Evolutionary conservation across 495 filamentous ascomycete species (phyloP).

Genomic region (Annulohypoxylon moriforme): DNA sequence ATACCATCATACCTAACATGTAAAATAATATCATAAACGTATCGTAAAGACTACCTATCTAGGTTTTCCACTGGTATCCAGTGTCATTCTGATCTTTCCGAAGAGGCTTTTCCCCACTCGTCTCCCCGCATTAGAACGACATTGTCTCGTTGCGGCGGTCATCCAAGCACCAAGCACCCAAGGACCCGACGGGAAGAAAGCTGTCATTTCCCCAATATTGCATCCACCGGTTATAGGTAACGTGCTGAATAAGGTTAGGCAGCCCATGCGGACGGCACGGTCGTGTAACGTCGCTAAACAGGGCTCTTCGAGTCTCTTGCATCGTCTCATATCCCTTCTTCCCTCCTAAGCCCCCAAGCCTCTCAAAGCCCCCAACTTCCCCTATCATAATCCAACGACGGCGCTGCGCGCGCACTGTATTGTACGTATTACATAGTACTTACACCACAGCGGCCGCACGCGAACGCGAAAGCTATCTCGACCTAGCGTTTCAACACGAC

Average conservation of each 20-base stretch:
- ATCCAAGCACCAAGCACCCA: neutral
- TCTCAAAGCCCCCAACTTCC: neutral
- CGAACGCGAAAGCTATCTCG: constrained; percentile 12
- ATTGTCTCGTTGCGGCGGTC: constrained; percentile 28
- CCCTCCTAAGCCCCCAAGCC: neutral
- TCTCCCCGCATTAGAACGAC: constrained; percentile 34
- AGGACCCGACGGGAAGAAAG: constrained; percentile 22
- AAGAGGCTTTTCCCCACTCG: constrained; percentile 27
- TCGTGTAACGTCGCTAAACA: constrained; percentile 40
- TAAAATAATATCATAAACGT: neutral
- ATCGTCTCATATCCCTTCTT: neutral
- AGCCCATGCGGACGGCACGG: constrained; percentile 37
- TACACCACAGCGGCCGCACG: constrained; percentile 6
- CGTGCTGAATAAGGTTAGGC: constrained; percentile 41
- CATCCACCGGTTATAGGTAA: constrained; percentile 27
- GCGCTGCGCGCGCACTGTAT: constrained; percentile 10
- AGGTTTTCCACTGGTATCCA: neutral
- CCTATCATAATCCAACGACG: constrained; percentile 15
- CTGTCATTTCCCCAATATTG: constrained; percentile 16
- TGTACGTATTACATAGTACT: neutral
- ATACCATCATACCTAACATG: neutral
- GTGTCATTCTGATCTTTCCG: constrained; percentile 10
- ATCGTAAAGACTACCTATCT: neutral
- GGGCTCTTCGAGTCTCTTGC: constrained; percentile 23
- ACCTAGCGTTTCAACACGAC: constrained; percentile 15